Evolutionary conservation across 1,139 yeast species (phyloP).

Genomic region (Geotrichum restrictum): DNA sequence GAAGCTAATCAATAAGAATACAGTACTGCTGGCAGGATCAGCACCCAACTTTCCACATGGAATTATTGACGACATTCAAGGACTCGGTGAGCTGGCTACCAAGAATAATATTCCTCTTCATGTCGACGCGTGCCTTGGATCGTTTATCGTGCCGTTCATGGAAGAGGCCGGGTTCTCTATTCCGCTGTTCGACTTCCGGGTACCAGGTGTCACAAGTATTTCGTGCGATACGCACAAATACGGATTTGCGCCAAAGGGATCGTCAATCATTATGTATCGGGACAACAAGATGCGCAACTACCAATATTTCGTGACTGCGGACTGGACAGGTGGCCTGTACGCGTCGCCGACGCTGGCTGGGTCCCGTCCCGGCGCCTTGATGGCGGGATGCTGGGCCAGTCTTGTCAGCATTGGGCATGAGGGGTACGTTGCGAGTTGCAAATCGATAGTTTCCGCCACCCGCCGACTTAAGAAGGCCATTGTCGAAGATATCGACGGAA

Average conservation of each 20-base stretch:
- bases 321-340: conserved; percentile 93
- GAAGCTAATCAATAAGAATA: conserved; percentile 66
- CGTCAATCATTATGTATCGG: conserved; percentile 88
- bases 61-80: conserved; percentile 80
- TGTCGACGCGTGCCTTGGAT: conserved; percentile 94
- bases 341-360: conserved; percentile 98
- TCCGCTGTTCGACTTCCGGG: conserved; percentile 77
- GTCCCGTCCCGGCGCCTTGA: conserved; percentile 92
- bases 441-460: conserved; percentile 63
- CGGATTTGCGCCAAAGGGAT: conserved; percentile 97
- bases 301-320: conserved; percentile 78
- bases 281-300: conserved; percentile 59
- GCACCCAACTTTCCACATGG: conserved; percentile 98
- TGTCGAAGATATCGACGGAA: conserved; percentile 45
- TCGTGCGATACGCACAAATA: conserved; percentile 97
- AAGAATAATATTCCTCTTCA: conserved; percentile 72
- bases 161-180: conserved; percentile 50
- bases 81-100: conserved; percentile 62
- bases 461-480: conserved; percentile 54
- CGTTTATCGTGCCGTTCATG: conserved; percentile 80
- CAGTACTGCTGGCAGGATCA: conserved; percentile 81
- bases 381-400: conserved; percentile 98
- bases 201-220: conserved; percentile 94
- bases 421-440: conserved; percentile 69
- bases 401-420: conserved; percentile 70